A percentile compares a stretch with the other conserved stretches of the same genome.
Conservation (phyloP, 1,284 basidiomycete species). For the Porogramme epimiltina region DNA sequence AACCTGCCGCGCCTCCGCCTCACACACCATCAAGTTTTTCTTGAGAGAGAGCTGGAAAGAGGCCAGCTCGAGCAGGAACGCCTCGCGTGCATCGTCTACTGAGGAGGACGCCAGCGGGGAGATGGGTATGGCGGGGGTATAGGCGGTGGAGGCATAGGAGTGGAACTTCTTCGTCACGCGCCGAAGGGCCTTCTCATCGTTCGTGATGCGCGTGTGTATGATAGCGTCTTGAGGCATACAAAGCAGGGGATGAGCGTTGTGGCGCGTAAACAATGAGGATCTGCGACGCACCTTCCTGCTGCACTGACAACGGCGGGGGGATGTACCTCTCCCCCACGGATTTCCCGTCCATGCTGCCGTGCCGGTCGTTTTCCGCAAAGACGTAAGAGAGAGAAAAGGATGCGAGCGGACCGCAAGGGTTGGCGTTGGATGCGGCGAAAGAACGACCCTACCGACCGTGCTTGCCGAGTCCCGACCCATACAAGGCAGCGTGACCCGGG, state of each 20-base stretch:
- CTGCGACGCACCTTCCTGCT: slow-evolving; percentile 63
- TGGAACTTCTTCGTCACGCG: slow-evolving; percentile 81
- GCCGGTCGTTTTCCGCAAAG: not conserved
- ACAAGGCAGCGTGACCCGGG: not conserved
- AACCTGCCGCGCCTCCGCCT: slow-evolving; percentile 79
- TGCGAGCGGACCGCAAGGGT: not conserved
- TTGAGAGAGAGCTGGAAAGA: slow-evolving; percentile 72
- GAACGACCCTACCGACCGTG: too few species aligned
- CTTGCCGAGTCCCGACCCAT: not conserved
- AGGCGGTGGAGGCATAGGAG: slow-evolving; percentile 61
- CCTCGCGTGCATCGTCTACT: slow-evolving; percentile 73
- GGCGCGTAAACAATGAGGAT: slow-evolving; percentile 1
- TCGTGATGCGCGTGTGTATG: slow-evolving; percentile 75
- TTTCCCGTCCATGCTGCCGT: not conserved
- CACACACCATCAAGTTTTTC: slow-evolving; percentile 78
- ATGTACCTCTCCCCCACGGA: slow-evolving; percentile 16
- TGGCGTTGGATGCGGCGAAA: not conserved
- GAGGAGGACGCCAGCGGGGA: slow-evolving; percentile 38
- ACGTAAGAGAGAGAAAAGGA: not conserved
- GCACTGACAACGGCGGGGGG: slow-evolving; percentile 52
- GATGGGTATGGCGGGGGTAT: slow-evolving; percentile 46
- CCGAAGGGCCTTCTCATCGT: slow-evolving; percentile 60
- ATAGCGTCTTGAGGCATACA: slow-evolving; percentile 57
- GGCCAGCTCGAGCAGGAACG: slow-evolving; percentile 73
- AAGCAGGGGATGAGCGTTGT: slow-evolving; percentile 9